Percentiles rank a stretch among this genome's conserved stretches.
Conservation (phyloP, 768 basidiomycete species). For the Leccinum truebloodii region DNA sequence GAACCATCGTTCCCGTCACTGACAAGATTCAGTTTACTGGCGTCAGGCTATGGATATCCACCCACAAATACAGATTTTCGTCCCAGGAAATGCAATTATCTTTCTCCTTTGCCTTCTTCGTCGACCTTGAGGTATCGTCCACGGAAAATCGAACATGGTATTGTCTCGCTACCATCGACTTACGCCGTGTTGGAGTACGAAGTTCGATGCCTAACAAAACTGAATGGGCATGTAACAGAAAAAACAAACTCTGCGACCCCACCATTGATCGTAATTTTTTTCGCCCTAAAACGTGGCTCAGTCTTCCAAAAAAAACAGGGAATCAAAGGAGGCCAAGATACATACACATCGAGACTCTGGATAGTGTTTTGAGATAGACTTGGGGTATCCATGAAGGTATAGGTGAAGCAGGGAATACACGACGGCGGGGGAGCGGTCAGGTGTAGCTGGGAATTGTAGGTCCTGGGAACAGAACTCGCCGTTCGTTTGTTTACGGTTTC, state of each 20-base stretch:
- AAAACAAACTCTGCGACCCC: background rate
- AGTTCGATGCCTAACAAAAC: conserved; percentile 14
- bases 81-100: conserved; percentile 10
- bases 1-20: conserved; percentile 19
- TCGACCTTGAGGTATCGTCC: conserved; percentile 13
- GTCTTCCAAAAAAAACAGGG: background rate
- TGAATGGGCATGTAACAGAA: background rate
- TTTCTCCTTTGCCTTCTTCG: conserved; percentile 16
- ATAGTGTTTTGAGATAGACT: background rate
- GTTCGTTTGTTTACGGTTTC: conserved; percentile 19
- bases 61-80: conserved; percentile 20
- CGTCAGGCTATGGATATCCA: background rate
- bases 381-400: conserved; percentile 7
- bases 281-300: conserved; percentile 9
- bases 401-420: background rate
- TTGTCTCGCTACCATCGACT: conserved; percentile 4
- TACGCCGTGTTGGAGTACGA: conserved; percentile 7
- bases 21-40: background rate
- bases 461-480: conserved; percentile 9
- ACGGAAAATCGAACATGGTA: conserved; percentile 16
- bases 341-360: conserved; percentile 9
- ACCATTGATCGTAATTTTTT: conserved; percentile 17
- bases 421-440: background rate
- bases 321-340: background rate
- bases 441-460: conserved; percentile 1